phyloP scores from a whole-genome alignment of 345 rosid species.

The Gossypium mustelinum region DNA sequence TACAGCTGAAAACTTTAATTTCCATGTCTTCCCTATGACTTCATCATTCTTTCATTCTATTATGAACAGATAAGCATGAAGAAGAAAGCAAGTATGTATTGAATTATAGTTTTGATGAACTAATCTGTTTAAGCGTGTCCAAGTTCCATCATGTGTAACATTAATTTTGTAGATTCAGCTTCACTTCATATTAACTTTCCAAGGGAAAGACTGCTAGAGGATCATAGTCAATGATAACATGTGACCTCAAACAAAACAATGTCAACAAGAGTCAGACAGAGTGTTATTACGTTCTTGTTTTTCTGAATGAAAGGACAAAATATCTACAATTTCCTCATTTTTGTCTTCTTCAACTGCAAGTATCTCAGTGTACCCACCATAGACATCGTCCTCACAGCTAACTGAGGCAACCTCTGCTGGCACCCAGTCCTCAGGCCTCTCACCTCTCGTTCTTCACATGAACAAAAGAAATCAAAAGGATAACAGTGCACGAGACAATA shows the following conservation, averaged over 20 bases:
- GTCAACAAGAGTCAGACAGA: conserved; percentile 7
- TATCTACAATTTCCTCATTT: conserved; percentile 60
- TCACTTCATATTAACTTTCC: not conserved
- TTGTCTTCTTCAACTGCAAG: conserved; percentile 37
- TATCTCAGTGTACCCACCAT: conserved; percentile 41
- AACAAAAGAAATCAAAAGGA: conserved; percentile 21
- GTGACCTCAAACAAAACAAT: not conserved
- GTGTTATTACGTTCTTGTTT: conserved; percentile 37
- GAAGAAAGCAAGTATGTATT: not conserved
- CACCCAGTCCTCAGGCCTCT: conserved; percentile 95
- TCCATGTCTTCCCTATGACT: not conserved
- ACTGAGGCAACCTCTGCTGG: conserved; percentile 57
- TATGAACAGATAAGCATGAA: not conserved
- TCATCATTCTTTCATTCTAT: not conserved
- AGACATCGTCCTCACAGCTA: conserved; percentile 26
- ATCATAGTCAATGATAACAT: not conserved
- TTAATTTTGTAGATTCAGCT: not conserved
- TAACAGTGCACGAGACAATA: conserved; percentile 13
- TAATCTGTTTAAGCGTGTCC: not conserved
- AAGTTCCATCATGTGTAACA: not conserved
- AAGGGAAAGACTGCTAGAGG: not conserved
- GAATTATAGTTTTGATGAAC: not conserved
- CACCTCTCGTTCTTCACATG: conserved; percentile 49
- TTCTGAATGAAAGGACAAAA: conserved; percentile 72
- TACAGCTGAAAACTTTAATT: not conserved